These are phyloP conservation scores for Zostera marina DNA, from an alignment of 116 monocot species.

Conservation along the genomic window DNA sequence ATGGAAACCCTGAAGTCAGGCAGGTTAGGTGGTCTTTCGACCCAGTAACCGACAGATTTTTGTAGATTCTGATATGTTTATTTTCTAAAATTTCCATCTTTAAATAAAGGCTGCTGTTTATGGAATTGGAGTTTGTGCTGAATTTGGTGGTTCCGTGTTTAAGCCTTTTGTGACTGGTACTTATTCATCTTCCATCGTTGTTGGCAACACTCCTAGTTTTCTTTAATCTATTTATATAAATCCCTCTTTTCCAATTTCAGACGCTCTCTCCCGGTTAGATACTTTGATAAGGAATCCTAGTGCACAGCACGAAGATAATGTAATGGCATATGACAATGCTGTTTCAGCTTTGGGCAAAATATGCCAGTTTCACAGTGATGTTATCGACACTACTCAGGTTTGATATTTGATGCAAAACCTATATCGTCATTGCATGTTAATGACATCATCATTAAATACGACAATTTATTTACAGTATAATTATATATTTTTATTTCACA, in stretches of 20 bases:
- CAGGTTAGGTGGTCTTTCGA: slow-evolving; percentile 29
- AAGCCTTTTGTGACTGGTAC: slow-evolving; percentile 78
- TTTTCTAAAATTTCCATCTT: background rate
- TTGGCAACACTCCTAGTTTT: background rate
- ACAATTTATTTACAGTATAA: no score
- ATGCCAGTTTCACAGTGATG: slow-evolving; percentile 65
- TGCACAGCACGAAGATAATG: slow-evolving; percentile 53
- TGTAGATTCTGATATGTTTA: background rate
- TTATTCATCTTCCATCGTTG: background rate
- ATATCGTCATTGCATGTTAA: no score
- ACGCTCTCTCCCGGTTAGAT: slow-evolving; percentile 63
- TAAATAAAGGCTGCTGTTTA: slow-evolving; percentile 74
- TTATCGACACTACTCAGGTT: slow-evolving; percentile 69
- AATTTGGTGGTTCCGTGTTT: slow-evolving; percentile 82
- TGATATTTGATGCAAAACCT: background rate
- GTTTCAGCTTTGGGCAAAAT: slow-evolving; percentile 94
- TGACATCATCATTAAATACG: no score
- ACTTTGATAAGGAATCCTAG: slow-evolving; percentile 67
- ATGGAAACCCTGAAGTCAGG: slow-evolving; percentile 74
- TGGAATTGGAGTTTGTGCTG: slow-evolving; percentile 96
- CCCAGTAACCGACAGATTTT: background rate
- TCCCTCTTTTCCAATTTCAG: slow-evolving; percentile 19
- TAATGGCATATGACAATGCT: slow-evolving; percentile 97
- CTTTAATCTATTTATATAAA: background rate
- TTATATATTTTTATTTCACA: background rate